Evolutionary conservation across 495 filamentous ascomycete species (phyloP), one percentile per base, ranked within the genome.

Genomic region (Daldinia childiae): DNA sequence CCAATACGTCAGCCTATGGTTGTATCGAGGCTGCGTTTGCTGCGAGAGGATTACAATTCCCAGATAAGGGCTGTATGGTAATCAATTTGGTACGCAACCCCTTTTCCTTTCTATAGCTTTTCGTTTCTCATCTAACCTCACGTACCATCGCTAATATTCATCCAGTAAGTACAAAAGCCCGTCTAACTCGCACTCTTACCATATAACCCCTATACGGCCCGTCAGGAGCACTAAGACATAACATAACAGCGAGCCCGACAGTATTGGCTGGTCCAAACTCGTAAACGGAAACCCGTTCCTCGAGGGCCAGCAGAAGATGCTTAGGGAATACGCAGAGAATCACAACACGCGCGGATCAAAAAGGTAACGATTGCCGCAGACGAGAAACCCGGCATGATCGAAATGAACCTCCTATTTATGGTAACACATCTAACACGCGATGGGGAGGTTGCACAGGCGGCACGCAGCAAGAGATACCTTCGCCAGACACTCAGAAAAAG

Each of bases 291-390:
- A 71, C 27, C 45, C 52, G 6, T 51, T 66, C 29, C 17, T 66
- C 6, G 9, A 14, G 3, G 69, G 63, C 51, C 63, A 66, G 14
- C 12, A 19, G 9, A 66, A 58, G 27, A 62, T 58, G 69, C 69
- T 63, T 8, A 3, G 3, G 2, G 63, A 67, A 32, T 63, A 66
- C 27, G 12, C 17, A 15, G 4, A 6, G 62, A 60, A 26, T 56
- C 64, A 17, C n/a, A 38, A 15, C n/a, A 17, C 15, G 56, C 68
- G 17, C 32, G 14, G 21, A 71, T 71, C 27, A 8, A 26, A 8
- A 55, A 26, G 17, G 38, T 61, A 9, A 61, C 57, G 15, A 8
- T 71, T 32, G 21, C 21, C 21, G 62, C n/a, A 2, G 2, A 29
- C 21, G 19, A 36, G 27, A 57, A 48, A 7, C 15, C 48, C 11